Base-by-base conservation (phyloP, 371 early-diverging fungal genomes). In the Nosema bombycis region DNA sequence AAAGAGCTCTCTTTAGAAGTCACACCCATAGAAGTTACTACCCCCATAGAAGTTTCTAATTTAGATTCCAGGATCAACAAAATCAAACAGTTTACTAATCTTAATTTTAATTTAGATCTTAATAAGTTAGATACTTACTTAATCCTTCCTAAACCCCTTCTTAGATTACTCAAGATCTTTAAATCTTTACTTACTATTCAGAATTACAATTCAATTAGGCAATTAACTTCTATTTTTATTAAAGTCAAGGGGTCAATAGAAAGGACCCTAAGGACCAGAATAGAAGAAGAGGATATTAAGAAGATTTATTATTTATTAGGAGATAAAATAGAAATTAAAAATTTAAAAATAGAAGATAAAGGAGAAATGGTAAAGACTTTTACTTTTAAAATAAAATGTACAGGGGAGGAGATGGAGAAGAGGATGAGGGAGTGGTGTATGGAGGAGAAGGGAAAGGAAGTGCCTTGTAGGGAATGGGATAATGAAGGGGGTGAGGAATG, bases 231-330 rank as follows among this genome's bases (percentile, higher is more conserved):
- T 24, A 75, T 81, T 28, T 77, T 78, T 54, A 62, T 28, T 30
- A 78, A 78, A 34, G 73, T 33, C 24, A 29, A 46, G 28, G 55
- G 70, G 36, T 74, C 55, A n/a, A 81, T 81, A 32, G 81, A 81
- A 63, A 63, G 70, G 18, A 36, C 78, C 23, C 72, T 81, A 26
- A 78, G 78, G 37, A 60, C 38, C 24, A 58, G 70, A 54, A 58
- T 81, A 28, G 29, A 37, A 4, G 24, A 71, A 23, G 63, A 21
- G 2, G 75, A 78, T 64, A 64, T 81, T n/a, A 78, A 81, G 57
- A 57, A 70, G 36, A 70, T 81, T 36, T 65, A 70, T 0, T 74
- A 62, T 62, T 18, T 81, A n/a, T 36, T 63, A 15, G 28, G 29
- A 24, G 73, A 69, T 24, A 26, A 63, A 14, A 58, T 81, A n/a